These are phyloP conservation scores for Chaetomium strumarium DNA, from an alignment of 2,329 filamentous ascomycete genomes.

Conservation along the genomic window DNA sequence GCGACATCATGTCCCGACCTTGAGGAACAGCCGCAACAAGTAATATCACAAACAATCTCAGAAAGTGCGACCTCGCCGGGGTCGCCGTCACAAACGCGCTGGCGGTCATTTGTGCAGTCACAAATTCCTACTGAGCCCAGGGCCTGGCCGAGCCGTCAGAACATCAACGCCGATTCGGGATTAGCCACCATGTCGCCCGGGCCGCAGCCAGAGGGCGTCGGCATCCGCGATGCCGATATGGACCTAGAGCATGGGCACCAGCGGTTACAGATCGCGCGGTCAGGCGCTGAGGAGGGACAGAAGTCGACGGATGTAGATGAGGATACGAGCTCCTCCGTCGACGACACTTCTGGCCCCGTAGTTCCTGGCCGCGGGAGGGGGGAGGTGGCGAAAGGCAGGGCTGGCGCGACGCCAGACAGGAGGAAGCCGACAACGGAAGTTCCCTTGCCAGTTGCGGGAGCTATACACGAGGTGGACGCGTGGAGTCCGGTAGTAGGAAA, in stretches of 20 bases:
- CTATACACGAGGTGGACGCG: slow-evolving; percentile 34
- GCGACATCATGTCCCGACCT: slow-evolving; percentile 25
- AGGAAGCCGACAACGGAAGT: slow-evolving; percentile 8
- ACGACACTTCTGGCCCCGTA: slow-evolving; percentile 1
- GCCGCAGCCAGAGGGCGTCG: slow-evolving; percentile 29
- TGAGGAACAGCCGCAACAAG: slow-evolving; percentile 11
- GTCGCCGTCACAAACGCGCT: slow-evolving; percentile 21
- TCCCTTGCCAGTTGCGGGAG: slow-evolving; percentile 18
- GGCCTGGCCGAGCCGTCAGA: neutral
- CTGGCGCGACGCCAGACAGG: slow-evolving; percentile 1
- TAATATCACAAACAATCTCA: slow-evolving; percentile 22
- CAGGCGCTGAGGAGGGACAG: slow-evolving; percentile 21
- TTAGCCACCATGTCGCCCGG: slow-evolving; percentile 41
- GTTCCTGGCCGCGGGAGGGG: neutral
- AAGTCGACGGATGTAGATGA: slow-evolving; percentile 28
- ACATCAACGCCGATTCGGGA: slow-evolving; percentile 27
- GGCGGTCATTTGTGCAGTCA: slow-evolving; percentile 19
- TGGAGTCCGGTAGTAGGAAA: slow-evolving; percentile 28
- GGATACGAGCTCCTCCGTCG: slow-evolving; percentile 12
- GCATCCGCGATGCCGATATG: slow-evolving; percentile 11
- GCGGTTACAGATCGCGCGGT: slow-evolving; percentile 12
- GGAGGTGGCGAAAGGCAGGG: neutral
- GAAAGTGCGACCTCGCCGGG: slow-evolving; percentile 24
- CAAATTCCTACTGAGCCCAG: slow-evolving; percentile 11
- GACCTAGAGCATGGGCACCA: slow-evolving; percentile 17